Percentiles rank a stretch among this genome's conserved stretches.
Conservation (phyloP, 768 basidiomycete species). For the Kwoniella heveanensis region DNA sequence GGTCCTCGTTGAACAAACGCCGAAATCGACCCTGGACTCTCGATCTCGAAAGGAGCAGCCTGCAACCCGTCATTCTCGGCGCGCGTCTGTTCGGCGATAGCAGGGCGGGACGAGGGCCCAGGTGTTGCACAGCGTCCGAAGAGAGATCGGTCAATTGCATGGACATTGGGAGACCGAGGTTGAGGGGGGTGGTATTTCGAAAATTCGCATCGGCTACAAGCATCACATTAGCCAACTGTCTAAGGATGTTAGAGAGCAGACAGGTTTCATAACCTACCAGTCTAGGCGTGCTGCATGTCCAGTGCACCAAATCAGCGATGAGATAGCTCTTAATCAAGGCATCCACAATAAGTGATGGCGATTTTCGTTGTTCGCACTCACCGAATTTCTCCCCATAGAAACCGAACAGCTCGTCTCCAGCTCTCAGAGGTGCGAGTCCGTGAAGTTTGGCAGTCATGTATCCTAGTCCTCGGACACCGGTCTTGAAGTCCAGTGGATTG, state of each 20-base stretch:
- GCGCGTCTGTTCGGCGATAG: background rate
- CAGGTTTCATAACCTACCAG: background rate
- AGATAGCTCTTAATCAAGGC: too few species aligned
- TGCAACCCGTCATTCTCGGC: background rate
- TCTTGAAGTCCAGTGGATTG: constrained; percentile 8
- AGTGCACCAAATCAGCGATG: background rate
- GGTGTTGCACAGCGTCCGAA: background rate
- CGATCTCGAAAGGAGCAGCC: background rate
- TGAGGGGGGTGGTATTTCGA: background rate
- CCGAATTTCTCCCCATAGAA: constrained; percentile 14
- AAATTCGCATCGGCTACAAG: background rate
- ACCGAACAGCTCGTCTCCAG: constrained; percentile 7
- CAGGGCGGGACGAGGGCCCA: background rate
- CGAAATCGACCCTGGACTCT: background rate
- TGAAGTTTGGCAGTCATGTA: constrained; percentile 2
- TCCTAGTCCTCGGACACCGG: background rate
- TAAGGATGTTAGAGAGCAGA: too few species aligned
- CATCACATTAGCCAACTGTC: background rate
- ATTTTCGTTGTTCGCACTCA: too few species aligned
- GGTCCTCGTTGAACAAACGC: background rate
- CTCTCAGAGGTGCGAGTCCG: background rate
- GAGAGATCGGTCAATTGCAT: background rate
- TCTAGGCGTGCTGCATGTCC: background rate
- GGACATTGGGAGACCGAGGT: background rate
- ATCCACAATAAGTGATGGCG: too few species aligned